Evolutionary conservation across 805 yeast species (phyloP).

Genomic region (Candida rishiriensis): DNA sequence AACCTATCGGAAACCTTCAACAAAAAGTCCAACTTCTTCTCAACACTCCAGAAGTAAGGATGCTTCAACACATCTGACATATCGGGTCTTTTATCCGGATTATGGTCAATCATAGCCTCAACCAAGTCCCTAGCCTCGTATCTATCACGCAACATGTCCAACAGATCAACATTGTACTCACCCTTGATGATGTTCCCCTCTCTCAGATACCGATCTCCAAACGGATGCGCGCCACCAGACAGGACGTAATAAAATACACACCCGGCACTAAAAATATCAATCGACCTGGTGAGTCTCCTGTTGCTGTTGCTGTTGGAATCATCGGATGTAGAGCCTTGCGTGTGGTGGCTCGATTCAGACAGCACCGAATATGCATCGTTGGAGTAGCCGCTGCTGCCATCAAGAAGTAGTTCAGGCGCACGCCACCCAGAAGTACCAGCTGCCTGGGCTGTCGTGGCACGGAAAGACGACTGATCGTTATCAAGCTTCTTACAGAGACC

Average conservation of each 20-base stretch:
- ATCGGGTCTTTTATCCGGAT: conserved; percentile 70
- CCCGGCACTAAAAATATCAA: conserved; percentile 92
- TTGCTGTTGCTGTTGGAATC: conserved; percentile 23
- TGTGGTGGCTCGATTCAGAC: conserved; percentile 4
- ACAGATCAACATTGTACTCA: conserved; percentile 44
- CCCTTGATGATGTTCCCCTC: conserved; percentile 85
- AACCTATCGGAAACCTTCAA: conserved; percentile 86
- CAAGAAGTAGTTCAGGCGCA: conserved; percentile 81
- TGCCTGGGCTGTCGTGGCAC: conserved; percentile 87
- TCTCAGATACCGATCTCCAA: conserved; percentile 84
- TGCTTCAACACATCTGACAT: conserved; percentile 67
- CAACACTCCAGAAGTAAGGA: conserved; percentile 82
- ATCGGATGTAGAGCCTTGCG: not conserved
- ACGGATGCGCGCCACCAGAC: conserved; percentile 85
- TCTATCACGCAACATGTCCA: conserved; percentile 41
- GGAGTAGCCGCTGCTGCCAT: conserved; percentile 19
- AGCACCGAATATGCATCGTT: conserved; percentile 19
- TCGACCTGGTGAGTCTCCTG: conserved; percentile 76
- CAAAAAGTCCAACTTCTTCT: conserved; percentile 75
- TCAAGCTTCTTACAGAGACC: conserved; percentile 93
- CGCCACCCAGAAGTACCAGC: conserved; percentile 99
- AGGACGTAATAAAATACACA: conserved; percentile 88
- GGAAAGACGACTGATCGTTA: conserved; percentile 85
- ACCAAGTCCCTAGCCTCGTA: conserved; percentile 73
- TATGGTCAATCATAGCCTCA: conserved; percentile 59